A percentile compares a stretch with the other conserved stretches of the same genome.
phyloP scores from a whole-genome alignment of 441 rosid species.

The Croton setiger region DNA sequence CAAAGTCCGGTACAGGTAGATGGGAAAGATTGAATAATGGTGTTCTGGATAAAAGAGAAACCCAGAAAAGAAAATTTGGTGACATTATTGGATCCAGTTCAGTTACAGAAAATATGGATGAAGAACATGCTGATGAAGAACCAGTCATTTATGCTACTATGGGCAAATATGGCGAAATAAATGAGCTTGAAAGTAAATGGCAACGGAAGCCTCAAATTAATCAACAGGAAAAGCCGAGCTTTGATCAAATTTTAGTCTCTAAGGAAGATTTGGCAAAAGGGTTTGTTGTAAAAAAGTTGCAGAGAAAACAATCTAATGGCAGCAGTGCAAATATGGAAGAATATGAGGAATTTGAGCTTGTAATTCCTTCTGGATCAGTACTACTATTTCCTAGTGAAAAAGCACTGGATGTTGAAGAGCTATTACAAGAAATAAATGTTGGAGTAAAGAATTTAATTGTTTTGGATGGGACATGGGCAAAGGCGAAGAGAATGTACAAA shows the following conservation, averaged over 20 bases:
- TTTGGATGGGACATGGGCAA: conserved; percentile 83
- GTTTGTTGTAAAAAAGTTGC: conserved; percentile 53
- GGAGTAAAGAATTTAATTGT: conserved; percentile 65
- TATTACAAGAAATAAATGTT: conserved; percentile 33
- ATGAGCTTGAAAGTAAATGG: conserved; percentile 32
- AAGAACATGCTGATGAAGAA: conserved; percentile 21
- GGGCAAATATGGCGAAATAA: conserved; percentile 45
- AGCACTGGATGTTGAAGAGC: conserved; percentile 42
- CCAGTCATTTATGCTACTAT: conserved; percentile 33
- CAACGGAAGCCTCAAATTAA: conserved; percentile 27
- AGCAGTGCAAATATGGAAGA: conserved; percentile 34
- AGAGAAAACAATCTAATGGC: conserved; percentile 13
- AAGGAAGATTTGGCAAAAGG: conserved; percentile 48
- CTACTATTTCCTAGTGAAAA: conserved; percentile 59
- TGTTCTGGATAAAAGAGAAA: conserved; percentile 8
- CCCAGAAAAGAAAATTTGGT: conserved; percentile 17
- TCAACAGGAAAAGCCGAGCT: conserved; percentile 19
- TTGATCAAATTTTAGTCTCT: conserved; percentile 42
- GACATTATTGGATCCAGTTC: conserved; percentile 21
- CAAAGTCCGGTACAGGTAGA: conserved; percentile 23
- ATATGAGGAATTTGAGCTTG: conserved; percentile 47
- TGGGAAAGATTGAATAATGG: conserved; percentile 22
- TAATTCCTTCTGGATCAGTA: conserved; percentile 62
- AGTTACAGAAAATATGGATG: conserved; percentile 8
- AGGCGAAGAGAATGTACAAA: conserved; percentile 68